Evolutionary conservation across 1,284 basidiomycete genomes (phyloP), one percentile per base, ranked within the genome.

Genomic region (Sphagnurus paluster): DNA sequence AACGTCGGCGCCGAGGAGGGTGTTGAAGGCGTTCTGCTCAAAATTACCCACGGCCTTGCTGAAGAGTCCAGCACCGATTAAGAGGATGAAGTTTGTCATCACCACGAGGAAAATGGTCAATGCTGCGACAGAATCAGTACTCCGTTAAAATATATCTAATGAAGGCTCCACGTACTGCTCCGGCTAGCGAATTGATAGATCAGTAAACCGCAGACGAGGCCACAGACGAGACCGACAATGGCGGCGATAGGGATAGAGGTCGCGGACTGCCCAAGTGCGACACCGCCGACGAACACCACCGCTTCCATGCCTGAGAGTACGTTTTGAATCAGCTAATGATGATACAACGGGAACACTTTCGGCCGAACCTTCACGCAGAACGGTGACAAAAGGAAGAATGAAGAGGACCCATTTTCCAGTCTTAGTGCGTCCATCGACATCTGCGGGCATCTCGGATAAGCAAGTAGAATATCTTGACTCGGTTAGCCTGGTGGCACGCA

Each of bases 211-310:
- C 81, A 75, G 41, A 80, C 52, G 38, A 87, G 66, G 20, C 94
- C 94, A 45, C 80, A 79, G 42, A 92, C 64, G 48, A 97, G 70
- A 35, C 93, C 94, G 28, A 86, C 80, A 50, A 97, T 85, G 42
- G 91, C 81, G 5, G 94, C 88, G 39, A 97, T 84, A 1, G 94
- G 94, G 59, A 97, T 95, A 4, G 93, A 80, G 1, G 76, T 80
- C 2, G 89, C 93, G 2, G 81, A 72, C 60, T 90, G 79, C 29
- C 85, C 85, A 35, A 97, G 82, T 2, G 93, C 84, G 33, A 96
- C 93, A 48, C 94, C 93, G 14, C 93, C 90, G 42, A 97, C 92
- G 62, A 97, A 97, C 52, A 98, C 76, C 48, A 97, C 87, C 1
- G 90, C 93, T 67, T 98, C 94, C 55, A 97, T 76, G 43, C 82